phyloP scores from a whole-genome alignment of 2,329 filamentous ascomycete species.

The Hymenoscyphus occultus region DNA sequence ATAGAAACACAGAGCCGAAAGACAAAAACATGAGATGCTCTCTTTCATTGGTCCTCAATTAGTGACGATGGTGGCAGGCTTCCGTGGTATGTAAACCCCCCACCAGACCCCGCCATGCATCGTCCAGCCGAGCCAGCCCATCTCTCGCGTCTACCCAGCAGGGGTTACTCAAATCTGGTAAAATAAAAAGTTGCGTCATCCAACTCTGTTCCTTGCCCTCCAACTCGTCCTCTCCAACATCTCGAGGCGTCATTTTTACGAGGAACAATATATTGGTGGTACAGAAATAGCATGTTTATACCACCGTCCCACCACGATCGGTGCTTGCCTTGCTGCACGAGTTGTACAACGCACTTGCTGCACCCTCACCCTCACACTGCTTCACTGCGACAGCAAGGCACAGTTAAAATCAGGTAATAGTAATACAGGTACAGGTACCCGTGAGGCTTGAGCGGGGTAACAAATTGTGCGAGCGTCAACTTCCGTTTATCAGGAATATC shows the following conservation, averaged over 20 bases:
- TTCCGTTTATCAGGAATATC: not conserved
- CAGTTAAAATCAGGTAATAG: not conserved
- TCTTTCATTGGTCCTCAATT: not conserved
- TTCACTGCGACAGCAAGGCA: not conserved
- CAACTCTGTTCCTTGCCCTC: slow-evolving; percentile 2
- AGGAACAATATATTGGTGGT: slow-evolving; percentile 2
- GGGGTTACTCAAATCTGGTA: not conserved
- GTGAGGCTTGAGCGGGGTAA: slow-evolving; percentile 1
- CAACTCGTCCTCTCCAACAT: not conserved
- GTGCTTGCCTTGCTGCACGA: not conserved
- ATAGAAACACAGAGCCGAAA: not conserved
- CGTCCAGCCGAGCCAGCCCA: not conserved
- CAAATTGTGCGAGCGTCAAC: not conserved
- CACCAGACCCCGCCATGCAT: not conserved
- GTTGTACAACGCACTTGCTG: not conserved
- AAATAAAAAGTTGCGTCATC: slow-evolving; percentile 20
- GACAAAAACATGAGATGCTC: not conserved
- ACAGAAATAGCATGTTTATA: not conserved
- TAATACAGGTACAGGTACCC: not conserved
- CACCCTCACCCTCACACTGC: not conserved
- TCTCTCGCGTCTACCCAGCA: not conserved
- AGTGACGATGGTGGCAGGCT: slow-evolving; percentile 4
- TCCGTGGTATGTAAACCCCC: not conserved
- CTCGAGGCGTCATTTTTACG: not conserved
- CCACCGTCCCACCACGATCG: not conserved